phyloP scores from a whole-genome alignment of 106 monocot species.

The Allium fistulosum region DNA sequence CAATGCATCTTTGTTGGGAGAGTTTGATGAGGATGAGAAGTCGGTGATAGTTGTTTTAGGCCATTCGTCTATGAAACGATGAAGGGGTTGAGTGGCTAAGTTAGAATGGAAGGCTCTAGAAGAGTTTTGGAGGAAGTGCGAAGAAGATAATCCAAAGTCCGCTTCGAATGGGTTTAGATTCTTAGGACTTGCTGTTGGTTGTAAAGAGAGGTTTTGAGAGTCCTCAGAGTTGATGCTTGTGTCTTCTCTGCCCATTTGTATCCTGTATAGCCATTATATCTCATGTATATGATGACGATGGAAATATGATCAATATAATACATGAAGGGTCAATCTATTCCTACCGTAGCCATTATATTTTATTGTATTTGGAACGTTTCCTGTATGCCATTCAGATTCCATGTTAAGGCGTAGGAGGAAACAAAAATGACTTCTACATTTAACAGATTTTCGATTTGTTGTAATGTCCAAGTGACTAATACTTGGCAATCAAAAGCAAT shows the following conservation, averaged over 20 bases:
- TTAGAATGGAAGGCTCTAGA: conserved; percentile 9
- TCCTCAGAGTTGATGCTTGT: conserved; percentile 2
- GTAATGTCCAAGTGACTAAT: too few species aligned
- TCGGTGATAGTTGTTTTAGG: conserved; percentile 56
- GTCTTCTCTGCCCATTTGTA: conserved; percentile 39
- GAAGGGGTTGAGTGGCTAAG: conserved; percentile 23
- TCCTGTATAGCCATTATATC: conserved; percentile 24
- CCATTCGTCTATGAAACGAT: conserved; percentile 57
- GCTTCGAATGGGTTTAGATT: conserved; percentile 7
- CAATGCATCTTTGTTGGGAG: conserved; percentile 41
- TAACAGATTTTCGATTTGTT: too few species aligned
- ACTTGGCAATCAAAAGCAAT: too few species aligned
- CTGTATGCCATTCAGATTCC: too few species aligned
- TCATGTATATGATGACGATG: neutral
- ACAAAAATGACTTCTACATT: too few species aligned
- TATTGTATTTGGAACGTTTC: too few species aligned
- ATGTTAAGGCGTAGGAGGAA: too few species aligned
- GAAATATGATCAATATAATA: too few species aligned
- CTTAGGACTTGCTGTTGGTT: conserved; percentile 9
- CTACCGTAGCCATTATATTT: too few species aligned
- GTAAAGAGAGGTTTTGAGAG: conserved; percentile 12
- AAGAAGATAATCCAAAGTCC: conserved; percentile 26
- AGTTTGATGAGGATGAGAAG: conserved; percentile 51
- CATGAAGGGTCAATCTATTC: too few species aligned
- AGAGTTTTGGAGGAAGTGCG: conserved; percentile 24